These are phyloP conservation scores for Coriaria nepalensis DNA, from an alignment of 306 rosid genomes.

Conservation along the genomic window DNA sequence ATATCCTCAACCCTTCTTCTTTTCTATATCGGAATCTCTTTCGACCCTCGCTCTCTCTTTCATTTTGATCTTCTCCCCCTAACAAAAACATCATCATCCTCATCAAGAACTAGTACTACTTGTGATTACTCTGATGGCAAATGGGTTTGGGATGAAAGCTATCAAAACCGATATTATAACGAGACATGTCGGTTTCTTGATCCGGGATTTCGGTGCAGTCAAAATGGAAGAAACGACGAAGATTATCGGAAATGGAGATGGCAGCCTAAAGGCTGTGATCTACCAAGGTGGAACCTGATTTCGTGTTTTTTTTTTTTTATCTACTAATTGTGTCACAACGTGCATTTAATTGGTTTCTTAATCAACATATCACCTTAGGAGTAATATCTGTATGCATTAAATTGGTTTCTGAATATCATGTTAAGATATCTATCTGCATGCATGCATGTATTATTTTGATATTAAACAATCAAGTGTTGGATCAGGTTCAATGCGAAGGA, in stretches of 20 bases:
- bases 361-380: too few relatives aligned
- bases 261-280: conserved; percentile 55
- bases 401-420: too few relatives aligned
- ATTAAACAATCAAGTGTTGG: not conserved
- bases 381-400: not conserved
- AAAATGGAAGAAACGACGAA: conserved; percentile 44
- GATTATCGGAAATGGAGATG: conserved; percentile 58
- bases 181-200: conserved; percentile 75
- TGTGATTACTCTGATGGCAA: conserved; percentile 61
- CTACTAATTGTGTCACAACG: not conserved
- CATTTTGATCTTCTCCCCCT: conserved; percentile 25
- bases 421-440: too few relatives aligned
- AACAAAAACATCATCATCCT: conserved; percentile 7
- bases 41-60: conserved; percentile 20
- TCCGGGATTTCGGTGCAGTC: conserved; percentile 73
- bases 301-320: not conserved
- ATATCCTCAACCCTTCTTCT: conserved; percentile 20
- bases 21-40: conserved; percentile 22
- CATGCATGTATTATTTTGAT: too few relatives aligned
- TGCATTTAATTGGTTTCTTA: too few relatives aligned
- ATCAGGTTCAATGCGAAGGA: conserved; percentile 70
- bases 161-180: conserved; percentile 21
- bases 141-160: conserved; percentile 46
- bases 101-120: not conserved
- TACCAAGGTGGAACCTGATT: conserved; percentile 43